These are phyloP conservation scores for Zygoascus hellenicus DNA, from an alignment of 1,139 yeast species.

Conservation along the genomic window DNA sequence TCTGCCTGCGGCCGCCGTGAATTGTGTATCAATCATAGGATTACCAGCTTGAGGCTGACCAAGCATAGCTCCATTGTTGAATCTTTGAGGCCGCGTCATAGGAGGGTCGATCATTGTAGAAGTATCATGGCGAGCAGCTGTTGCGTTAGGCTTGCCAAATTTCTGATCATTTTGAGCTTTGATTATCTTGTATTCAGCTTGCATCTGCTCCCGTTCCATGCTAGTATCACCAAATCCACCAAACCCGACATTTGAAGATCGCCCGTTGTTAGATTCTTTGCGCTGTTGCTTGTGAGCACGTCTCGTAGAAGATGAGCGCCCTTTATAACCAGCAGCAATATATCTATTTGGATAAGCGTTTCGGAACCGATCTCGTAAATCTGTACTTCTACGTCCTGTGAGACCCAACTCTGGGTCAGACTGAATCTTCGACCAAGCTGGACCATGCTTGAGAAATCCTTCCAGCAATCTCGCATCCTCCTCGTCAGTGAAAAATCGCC, in stretches of 20 bases:
- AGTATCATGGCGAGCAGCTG: background rate
- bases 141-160: slow-evolving; percentile 3
- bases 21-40: background rate
- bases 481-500: slow-evolving; percentile 49
- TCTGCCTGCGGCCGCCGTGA: too few relatives aligned
- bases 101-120: background rate
- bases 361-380: slow-evolving; percentile 41
- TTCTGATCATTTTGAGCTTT: slow-evolving; percentile 7
- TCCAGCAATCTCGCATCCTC: slow-evolving; percentile 68
- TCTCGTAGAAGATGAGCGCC: slow-evolving; percentile 23
- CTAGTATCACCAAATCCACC: slow-evolving; percentile 3
- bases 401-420: slow-evolving; percentile 36
- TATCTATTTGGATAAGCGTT: slow-evolving; percentile 42
- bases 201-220: slow-evolving; percentile 9
- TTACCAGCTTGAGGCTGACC: background rate
- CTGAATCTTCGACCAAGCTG: slow-evolving; percentile 83
- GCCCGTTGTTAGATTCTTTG: background rate
- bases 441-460: slow-evolving; percentile 69
- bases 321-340: slow-evolving; percentile 42
- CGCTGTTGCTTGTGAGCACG: slow-evolving; percentile 5
- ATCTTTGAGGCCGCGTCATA: background rate
- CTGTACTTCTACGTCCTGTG: slow-evolving; percentile 38
- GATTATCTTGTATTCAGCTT: slow-evolving; percentile 8
- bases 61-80: too few relatives aligned
- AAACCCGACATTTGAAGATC: background rate